Percentiles rank a stretch among this genome's conserved stretches.
Evolutionary conservation across 495 filamentous ascomycete species (phyloP).

Genomic region (Sabuloglossum arenarium): DNA sequence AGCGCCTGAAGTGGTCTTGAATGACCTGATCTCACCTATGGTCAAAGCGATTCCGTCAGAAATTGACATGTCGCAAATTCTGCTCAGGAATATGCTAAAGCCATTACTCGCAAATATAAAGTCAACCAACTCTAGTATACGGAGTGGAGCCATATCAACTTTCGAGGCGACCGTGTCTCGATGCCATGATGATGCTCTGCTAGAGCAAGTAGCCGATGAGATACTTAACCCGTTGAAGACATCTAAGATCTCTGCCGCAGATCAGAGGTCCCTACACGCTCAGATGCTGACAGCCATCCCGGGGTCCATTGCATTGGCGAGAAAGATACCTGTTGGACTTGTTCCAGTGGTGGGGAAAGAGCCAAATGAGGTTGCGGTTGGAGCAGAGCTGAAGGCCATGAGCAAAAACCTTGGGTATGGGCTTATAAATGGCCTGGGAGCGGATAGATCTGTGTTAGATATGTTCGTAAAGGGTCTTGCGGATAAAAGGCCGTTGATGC

Average conservation of each 20-base stretch:
- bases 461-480: slow-evolving; percentile 57
- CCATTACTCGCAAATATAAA: slow-evolving; percentile 74
- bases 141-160: slow-evolving; percentile 49
- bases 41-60: slow-evolving; percentile 41
- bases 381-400: slow-evolving; percentile 51
- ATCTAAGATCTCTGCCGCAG: slow-evolving; percentile 57
- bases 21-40: slow-evolving; percentile 49
- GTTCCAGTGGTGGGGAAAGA: slow-evolving; percentile 50
- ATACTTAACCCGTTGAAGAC: slow-evolving; percentile 56
- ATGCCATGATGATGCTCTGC: slow-evolving; percentile 30
- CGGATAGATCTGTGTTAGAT: slow-evolving; percentile 42
- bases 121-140: slow-evolving; percentile 59
- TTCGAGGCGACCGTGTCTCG: slow-evolving; percentile 41
- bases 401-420: slow-evolving; percentile 35
- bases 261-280: slow-evolving; percentile 61
- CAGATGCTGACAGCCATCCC: slow-evolving; percentile 51
- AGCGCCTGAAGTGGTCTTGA: slow-evolving; percentile 73
- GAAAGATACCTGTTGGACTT: slow-evolving; percentile 43
- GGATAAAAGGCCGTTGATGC: slow-evolving; percentile 62
- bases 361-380: slow-evolving; percentile 62
- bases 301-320: slow-evolving; percentile 30
- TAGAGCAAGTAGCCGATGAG: slow-evolving; percentile 52
- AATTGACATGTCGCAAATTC: slow-evolving; percentile 55
- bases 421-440: slow-evolving; percentile 31
- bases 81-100: slow-evolving; percentile 52